Percentiles rank a stretch among this genome's conserved stretches.
phyloP scores from a whole-genome alignment of 371 early-diverging fungal genomes.

The Mucor plumbeus region DNA sequence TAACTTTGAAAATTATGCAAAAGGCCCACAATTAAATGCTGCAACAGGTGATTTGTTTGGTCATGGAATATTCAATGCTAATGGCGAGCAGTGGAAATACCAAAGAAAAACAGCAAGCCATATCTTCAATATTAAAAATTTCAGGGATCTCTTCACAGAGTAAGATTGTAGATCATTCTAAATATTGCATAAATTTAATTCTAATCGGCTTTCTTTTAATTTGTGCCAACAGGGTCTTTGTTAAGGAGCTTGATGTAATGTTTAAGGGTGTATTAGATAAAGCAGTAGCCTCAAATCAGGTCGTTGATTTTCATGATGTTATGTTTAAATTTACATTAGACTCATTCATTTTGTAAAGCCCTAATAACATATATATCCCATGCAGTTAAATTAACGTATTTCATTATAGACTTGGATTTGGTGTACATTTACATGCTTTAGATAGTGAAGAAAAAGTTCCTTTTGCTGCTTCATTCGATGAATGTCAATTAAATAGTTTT shows the following conservation, averaged over 20 bases:
- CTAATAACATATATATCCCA: not conserved
- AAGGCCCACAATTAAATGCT: slow-evolving; percentile 36
- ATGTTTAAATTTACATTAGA: slow-evolving; percentile 67
- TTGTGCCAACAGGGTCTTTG: slow-evolving; percentile 34
- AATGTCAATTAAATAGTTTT: slow-evolving; percentile 44
- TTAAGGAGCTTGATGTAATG: slow-evolving; percentile 37
- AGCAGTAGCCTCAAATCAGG: slow-evolving; percentile 32
- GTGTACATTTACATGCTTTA: slow-evolving; percentile 51
- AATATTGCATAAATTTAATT: not conserved
- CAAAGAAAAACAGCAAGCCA: slow-evolving; percentile 53
- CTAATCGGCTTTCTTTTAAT: not conserved
- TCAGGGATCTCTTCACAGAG: slow-evolving; percentile 57
- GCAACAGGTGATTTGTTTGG: slow-evolving; percentile 36
- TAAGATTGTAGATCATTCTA: slow-evolving; percentile 17
- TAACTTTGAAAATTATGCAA: slow-evolving; percentile 41
- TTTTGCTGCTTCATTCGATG: slow-evolving; percentile 60
- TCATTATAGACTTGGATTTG: slow-evolving; percentile 43
- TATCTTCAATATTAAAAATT: slow-evolving; percentile 60
- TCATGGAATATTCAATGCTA: slow-evolving; percentile 48
- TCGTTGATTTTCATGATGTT: slow-evolving; percentile 62
- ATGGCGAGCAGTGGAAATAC: slow-evolving; percentile 48
- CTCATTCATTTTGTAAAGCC: slow-evolving; percentile 49
- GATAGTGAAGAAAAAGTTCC: slow-evolving; percentile 38
- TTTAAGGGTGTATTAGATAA: slow-evolving; percentile 36
- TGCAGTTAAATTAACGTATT: not conserved